Base-by-base conservation (phyloP, 768 basidiomycete genomes). In the Wakefieldia striispora region DNA sequence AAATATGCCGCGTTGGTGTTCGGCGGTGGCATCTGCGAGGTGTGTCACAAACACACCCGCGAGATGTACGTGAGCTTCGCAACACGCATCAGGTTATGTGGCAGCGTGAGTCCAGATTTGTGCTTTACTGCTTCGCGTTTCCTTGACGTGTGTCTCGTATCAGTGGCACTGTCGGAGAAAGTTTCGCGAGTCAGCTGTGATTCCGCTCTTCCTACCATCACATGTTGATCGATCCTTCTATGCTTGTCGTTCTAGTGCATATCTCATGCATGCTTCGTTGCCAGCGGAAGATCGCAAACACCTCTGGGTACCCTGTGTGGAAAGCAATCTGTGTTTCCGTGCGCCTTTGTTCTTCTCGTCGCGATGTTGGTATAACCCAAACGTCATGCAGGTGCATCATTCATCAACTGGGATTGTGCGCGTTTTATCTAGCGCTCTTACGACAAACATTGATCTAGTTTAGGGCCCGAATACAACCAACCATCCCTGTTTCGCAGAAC, bases 1-100 rank as follows among this genome's bases (percentile, higher is more conserved):
- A 70, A 77, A 0, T 86, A 82, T 61, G 83, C 81, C n/a, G 78
- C 84, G 0, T 78, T 86, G 47, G 51, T 88, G 20, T 88, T 84
- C 49, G 79, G 80, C 55, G 63, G 64, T 0, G 83, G 84, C 0
- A 16, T 51, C 2, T 89, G 87, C 55, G 76, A 77, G 61, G 82
- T 85, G 49, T 83, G 85, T 57, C 42, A 50, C 13, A 64, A 65
- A 43, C 14, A 45, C 8, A 77, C 75, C 0, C 64, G 59, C 3
- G 50, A 52, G 6, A 66, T 72, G 60, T 82, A 74, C 54, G 46
- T 47, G 2, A 82, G 82, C 12, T 85, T 79, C 54, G 68, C 77
- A 1, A 57, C 79, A 3, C 67, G 73, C 23, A 49, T 76, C 21
- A 70, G 78, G 33, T 40, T 83, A 9, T 86, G 84, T 52, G 51